Conservation (phyloP, 352 stramenopile genomes). For the Phytophthora brassicae region DNA sequence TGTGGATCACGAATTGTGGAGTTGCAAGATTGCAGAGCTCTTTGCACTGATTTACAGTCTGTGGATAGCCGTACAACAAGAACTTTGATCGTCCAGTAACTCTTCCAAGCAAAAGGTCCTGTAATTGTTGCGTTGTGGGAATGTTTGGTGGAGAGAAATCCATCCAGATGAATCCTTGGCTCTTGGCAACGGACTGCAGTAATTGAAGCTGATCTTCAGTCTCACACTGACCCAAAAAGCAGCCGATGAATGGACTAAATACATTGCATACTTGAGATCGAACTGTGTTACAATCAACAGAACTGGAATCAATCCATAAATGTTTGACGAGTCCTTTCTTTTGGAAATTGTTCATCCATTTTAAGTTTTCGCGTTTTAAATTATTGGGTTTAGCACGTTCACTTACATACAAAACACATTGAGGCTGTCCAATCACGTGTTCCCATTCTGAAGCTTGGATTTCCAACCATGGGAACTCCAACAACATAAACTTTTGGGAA, state of each 20-base stretch:
- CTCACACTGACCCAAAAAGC: slow-evolving; percentile 29
- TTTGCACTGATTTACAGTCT: slow-evolving; percentile 12
- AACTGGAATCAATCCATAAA: slow-evolving; percentile 20
- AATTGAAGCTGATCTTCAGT: slow-evolving; percentile 8
- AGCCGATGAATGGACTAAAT: slow-evolving; percentile 30
- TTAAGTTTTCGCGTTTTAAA: not conserved
- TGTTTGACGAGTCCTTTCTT: slow-evolving; percentile 25
- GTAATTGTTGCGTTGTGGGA: slow-evolving; percentile 15
- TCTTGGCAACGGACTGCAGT: slow-evolving; percentile 19
- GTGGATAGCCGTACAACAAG: slow-evolving; percentile 39
- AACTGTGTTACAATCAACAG: not conserved
- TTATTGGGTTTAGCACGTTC: slow-evolving; percentile 2
- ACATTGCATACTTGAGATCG: slow-evolving; percentile 1
- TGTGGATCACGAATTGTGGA: slow-evolving; percentile 29
- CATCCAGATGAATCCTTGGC: slow-evolving; percentile 35
- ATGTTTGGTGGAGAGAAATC: slow-evolving; percentile 4
- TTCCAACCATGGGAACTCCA: slow-evolving; percentile 42
- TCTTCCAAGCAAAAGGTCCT: slow-evolving; percentile 24
- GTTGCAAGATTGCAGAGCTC: slow-evolving; percentile 22
- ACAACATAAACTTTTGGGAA: slow-evolving; percentile 44
- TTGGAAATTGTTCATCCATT: slow-evolving; percentile 13
- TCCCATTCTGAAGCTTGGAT: slow-evolving; percentile 35
- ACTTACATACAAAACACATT: slow-evolving; percentile 17
- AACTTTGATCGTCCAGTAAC: slow-evolving; percentile 28
- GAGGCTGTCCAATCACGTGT: slow-evolving; percentile 22